Conservation (phyloP, 441 rosid species). For the Gossypium gossypioides region DNA sequence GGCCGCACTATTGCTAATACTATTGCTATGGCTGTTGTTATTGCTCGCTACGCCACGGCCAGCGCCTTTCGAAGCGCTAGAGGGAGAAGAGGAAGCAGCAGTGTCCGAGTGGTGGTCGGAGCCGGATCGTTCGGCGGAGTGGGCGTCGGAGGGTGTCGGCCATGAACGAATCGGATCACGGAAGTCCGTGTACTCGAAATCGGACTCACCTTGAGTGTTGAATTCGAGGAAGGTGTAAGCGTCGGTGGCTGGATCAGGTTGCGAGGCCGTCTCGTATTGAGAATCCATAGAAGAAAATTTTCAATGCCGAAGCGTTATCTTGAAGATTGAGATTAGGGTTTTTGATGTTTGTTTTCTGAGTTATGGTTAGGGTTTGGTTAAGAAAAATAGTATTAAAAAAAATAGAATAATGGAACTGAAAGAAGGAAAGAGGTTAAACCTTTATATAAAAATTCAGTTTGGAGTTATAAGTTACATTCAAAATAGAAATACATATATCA, state of each 20-base stretch:
- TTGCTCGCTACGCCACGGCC: conserved; percentile 29
- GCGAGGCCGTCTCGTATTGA: conserved; percentile 85
- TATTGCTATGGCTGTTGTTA: conserved; percentile 20
- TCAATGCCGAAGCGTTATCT: conserved; percentile 5
- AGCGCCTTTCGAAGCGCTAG: conserved; percentile 27
- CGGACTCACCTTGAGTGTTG: conserved; percentile 92
- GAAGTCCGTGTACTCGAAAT: conserved; percentile 88
- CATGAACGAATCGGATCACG: conserved; percentile 58
- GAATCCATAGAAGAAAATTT: conserved; percentile 48
- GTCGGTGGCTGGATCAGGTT: conserved; percentile 77
- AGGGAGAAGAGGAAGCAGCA: conserved; percentile 33
- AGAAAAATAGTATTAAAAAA: not conserved
- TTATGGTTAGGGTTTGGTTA: conserved; percentile 50
- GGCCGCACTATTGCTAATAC: conserved; percentile 10
- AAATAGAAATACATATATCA: not conserved
- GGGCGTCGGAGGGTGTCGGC: conserved; percentile 85
- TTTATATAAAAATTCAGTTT: not conserved
- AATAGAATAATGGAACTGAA: not conserved
- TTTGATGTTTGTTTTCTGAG: conserved; percentile 13
- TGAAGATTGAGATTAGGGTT: conserved; percentile 22
- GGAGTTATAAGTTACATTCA: not conserved
- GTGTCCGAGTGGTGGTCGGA: conserved; percentile 32
- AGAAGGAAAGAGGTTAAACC: not conserved
- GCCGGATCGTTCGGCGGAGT: conserved; percentile 31
- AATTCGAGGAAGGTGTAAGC: conserved; percentile 92